phyloP scores from a whole-genome alignment of 441 rosid species.

The Macaranga tanarius region DNA sequence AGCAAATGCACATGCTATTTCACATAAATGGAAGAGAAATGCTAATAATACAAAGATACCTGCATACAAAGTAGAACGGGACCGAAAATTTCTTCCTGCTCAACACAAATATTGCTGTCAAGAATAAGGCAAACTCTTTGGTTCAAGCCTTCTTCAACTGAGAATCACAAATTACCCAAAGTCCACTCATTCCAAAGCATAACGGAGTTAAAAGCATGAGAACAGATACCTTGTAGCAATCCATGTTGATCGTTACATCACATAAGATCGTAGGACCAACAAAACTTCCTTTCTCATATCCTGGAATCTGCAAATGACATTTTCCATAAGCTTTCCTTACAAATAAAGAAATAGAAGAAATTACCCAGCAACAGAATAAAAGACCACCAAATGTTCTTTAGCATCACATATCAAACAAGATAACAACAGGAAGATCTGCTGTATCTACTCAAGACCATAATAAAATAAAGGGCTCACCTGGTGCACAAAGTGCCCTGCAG shows the following conservation, averaged over 20 bases:
- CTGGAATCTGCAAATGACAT: conserved; percentile 36
- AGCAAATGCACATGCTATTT: neutral
- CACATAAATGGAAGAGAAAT: conserved; percentile 3
- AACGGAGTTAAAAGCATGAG: conserved; percentile 11
- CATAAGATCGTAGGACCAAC: conserved; percentile 46
- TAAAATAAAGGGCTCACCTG: too few relatives aligned
- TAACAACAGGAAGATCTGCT: neutral
- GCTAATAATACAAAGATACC: conserved; percentile 28
- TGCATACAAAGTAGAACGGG: conserved; percentile 52
- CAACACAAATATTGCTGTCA: conserved; percentile 36
- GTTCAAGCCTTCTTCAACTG: conserved; percentile 37
- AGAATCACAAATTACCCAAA: conserved; percentile 31
- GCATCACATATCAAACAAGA: neutral
- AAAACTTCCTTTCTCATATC: conserved; percentile 50
- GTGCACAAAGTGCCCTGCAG: too few relatives aligned
- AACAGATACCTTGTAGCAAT: conserved; percentile 42
- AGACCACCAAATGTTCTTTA: neutral
- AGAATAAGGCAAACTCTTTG: conserved; percentile 29
- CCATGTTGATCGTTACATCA: conserved; percentile 45
- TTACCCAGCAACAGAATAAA: neutral
- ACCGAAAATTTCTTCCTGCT: conserved; percentile 56
- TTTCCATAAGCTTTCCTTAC: neutral
- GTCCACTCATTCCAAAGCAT: conserved; percentile 21
- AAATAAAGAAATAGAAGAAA: neutral
- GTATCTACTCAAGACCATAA: too few relatives aligned